Evolutionary conservation across 192 early-diverging fungal genomes (phyloP).

Genomic region (Geranomyces michiganensis): DNA sequence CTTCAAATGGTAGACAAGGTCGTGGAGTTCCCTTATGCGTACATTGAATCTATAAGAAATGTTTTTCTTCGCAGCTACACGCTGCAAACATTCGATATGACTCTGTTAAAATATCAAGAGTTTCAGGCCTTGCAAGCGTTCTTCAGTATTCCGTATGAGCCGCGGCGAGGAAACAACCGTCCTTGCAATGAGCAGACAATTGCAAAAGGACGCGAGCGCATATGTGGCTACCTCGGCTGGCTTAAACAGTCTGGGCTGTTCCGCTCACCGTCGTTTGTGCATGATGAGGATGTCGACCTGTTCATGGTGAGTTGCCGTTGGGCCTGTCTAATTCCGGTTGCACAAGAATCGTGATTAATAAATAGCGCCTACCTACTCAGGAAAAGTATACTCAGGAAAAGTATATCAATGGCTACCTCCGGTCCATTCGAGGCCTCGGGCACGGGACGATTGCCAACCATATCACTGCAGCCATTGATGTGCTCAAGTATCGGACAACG

Average conservation of each 20-base stretch:
- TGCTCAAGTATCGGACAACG: slow-evolving; percentile 11
- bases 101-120: slow-evolving; percentile 11
- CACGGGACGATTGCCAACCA: slow-evolving; percentile 13
- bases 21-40: neutral
- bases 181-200: slow-evolving; percentile 18
- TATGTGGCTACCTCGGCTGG: slow-evolving; percentile 25
- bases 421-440: slow-evolving; percentile 1
- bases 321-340: neutral
- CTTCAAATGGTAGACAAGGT: slow-evolving; percentile 17
- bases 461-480: slow-evolving; percentile 17
- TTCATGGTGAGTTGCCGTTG: slow-evolving; percentile 15
- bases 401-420: slow-evolving; percentile 22
- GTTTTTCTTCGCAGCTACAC: slow-evolving; percentile 10
- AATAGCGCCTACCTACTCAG: neutral
- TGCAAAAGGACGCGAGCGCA: slow-evolving; percentile 13
- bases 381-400: neutral
- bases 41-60: neutral
- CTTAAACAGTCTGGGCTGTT: slow-evolving; percentile 17
- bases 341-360: neutral
- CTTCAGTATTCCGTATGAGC: slow-evolving; percentile 13
- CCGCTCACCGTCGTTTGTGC: slow-evolving; percentile 1
- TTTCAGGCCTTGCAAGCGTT: slow-evolving; percentile 19
- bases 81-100: slow-evolving; percentile 17
- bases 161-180: slow-evolving; percentile 6
- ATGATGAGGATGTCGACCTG: slow-evolving; percentile 17